Percentiles rank a stretch among this genome's conserved stretches.
phyloP scores from a whole-genome alignment of 164 flowering plant genomes.

The Vitis amurensis region DNA sequence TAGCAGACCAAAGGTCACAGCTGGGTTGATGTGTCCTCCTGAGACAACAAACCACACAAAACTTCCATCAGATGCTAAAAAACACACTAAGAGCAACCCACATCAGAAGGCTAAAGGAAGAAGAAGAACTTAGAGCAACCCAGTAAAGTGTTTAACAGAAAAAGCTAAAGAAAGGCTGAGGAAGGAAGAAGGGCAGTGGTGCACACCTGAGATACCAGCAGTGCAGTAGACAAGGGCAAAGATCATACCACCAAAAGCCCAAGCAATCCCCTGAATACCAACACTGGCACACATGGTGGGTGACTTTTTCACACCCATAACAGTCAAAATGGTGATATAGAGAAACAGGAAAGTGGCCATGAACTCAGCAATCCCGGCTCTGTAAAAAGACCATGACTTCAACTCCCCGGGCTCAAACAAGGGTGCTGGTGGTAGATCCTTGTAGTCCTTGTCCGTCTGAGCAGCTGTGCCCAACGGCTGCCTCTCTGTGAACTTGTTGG shows the following conservation, averaged over 20 bases:
- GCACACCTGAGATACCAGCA: constrained; percentile 67
- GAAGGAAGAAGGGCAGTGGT: background rate
- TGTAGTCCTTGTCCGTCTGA: constrained; percentile 57
- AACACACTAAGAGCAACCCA: background rate
- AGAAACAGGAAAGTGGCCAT: constrained; percentile 67
- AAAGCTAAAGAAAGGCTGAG: background rate
- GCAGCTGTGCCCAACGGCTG: constrained; percentile 66
- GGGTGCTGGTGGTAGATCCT: constrained; percentile 70
- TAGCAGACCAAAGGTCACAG: constrained; percentile 66
- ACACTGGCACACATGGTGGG: constrained; percentile 45
- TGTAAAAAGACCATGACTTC: constrained; percentile 66
- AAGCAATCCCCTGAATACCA: constrained; percentile 65
- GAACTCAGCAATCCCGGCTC: constrained; percentile 71
- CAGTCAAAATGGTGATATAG: constrained; percentile 64
- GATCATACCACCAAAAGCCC: constrained; percentile 79
- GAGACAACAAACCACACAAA: constrained; percentile 10
- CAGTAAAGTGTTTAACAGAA: too few relatives aligned
- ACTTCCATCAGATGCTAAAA: background rate
- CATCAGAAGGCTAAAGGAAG: background rate
- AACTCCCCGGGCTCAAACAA: constrained; percentile 67
- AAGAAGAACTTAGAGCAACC: background rate
- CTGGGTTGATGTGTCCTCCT: constrained; percentile 78
- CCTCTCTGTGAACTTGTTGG: constrained; percentile 62
- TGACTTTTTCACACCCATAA: constrained; percentile 46
- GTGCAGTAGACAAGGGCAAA: constrained; percentile 74